Base-by-base conservation (phyloP, 2,329 filamentous ascomycete species). In the Fusarium coicis region DNA sequence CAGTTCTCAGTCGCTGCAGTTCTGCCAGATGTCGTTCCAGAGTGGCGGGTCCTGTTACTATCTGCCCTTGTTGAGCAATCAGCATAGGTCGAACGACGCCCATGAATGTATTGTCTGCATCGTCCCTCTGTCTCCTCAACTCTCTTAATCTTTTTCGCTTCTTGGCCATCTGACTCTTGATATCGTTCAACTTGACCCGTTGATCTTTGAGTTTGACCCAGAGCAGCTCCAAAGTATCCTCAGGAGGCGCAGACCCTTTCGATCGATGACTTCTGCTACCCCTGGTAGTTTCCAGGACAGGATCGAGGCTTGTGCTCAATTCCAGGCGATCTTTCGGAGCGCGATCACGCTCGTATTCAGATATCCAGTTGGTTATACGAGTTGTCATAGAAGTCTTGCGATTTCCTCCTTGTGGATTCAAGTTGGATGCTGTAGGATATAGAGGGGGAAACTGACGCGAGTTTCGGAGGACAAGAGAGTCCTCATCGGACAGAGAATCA, bases 61-160 rank as follows among this genome's bases (percentile, higher is more conserved):
- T 59, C 28, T 70, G 53, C 28, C 74, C 72, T 19, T 68, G 65
- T 26, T 75, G 77, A 52, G 73, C 78, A 26, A 83, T 74, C 8
- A 84, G 74, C 30, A 84, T 76, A 1, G 81, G 82, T 8, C 83
- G 79, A 26, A 84, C 69, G 21, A 81, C 70, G 34, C 78, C 78
- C 82, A 85, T 84, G 50, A 85, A 83, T 2, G 77, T 77, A 68
- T 84, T 84, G 54, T 85, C 84, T 10, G 81, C 78, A 32, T 80
- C 76, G 43, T 83, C 80, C 57, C 79, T 82, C 30, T 68, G 73
- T 23, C 72, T 79, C 3, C 83, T 80, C 23, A 82, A 61, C 9
- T 79, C 67, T 44, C 77, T 76, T 42, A 84, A 56, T 40, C 78
- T 72, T 39, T 76, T 79, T 37, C 83, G 78, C 54, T 76, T 79